Evolutionary conservation across 352 stramenopile species (phyloP), one percentile per base, ranked within the genome.

Genomic region (Globisporangium ultimum): DNA sequence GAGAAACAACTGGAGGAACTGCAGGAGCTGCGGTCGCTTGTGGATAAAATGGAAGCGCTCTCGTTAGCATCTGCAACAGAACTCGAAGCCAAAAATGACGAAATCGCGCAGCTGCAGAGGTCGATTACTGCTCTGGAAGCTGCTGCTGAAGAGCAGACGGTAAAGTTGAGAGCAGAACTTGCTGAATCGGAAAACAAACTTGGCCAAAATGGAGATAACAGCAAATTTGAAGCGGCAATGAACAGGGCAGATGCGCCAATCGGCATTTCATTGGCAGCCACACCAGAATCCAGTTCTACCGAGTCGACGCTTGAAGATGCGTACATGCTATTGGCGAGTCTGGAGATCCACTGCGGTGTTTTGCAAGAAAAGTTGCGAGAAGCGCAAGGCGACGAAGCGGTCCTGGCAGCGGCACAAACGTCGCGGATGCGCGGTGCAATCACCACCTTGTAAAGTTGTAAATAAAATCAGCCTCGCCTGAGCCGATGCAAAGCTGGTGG

Each of bases 291-390:
- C 48, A 53, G 15, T 68, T 49, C 8, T 48, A 67, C 11, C 64
- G 41, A 40, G 62, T 60, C 52, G 64, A 62, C 38, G 50, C 67
- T 87, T 13, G 69, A 87, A 14, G 80, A 90, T 28, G 51, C 87
- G 47, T 63, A 84, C 24, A 72, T 91, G 9, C 61, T 91, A 18
- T 63, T 88, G 11, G 78, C 81, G 50, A 89, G 81, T 60, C 68
- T 91, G 45, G 76, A 87, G 56, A 91, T 91, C 47, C 76, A 89
- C 50, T 91, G 81, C 55, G 70, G 67, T 10, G 66, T 76, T 14
- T 69, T 91, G 48, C 70, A 75, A 15, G 81, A 88, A 28, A 72
- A 46, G 15, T 62, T 91, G 22, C 42, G 46, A n/a, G 54, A 43
- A 34, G 55, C 48, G 12, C 55, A 42, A 34, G 55, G 48, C 21